phyloP scores from a whole-genome alignment of 768 basidiomycete species.

The Rhizopogon salebrosus region DNA sequence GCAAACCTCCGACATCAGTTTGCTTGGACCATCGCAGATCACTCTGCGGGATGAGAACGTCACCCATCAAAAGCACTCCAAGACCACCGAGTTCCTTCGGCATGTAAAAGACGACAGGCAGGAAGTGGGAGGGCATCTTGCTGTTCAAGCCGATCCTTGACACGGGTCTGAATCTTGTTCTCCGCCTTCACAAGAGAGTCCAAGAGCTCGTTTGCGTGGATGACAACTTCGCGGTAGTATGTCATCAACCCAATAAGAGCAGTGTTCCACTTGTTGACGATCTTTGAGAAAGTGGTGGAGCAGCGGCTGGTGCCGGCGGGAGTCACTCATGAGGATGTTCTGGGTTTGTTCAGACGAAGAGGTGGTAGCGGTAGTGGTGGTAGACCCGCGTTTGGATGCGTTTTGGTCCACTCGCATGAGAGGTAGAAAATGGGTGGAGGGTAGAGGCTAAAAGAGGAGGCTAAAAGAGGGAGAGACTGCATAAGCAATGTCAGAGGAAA shows the following conservation, averaged over 20 bases:
- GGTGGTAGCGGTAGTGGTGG: too few relatives aligned
- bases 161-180: slow-evolving; percentile 99
- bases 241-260: slow-evolving; percentile 95
- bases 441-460: too few relatives aligned
- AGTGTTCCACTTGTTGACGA: slow-evolving; percentile 98
- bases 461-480: too few relatives aligned
- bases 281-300: slow-evolving; percentile 97
- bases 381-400: too few relatives aligned
- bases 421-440: too few relatives aligned
- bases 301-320: too few relatives aligned
- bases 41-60: slow-evolving; percentile 96
- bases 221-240: slow-evolving; percentile 96
- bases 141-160: slow-evolving; percentile 98
- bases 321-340: too few relatives aligned
- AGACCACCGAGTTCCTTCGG: slow-evolving; percentile 98
- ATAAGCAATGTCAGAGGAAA: too few relatives aligned
- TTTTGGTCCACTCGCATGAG: too few relatives aligned
- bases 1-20: slow-evolving; percentile 83
- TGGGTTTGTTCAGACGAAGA: too few relatives aligned
- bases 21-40: slow-evolving; percentile 98
- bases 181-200: slow-evolving; percentile 97
- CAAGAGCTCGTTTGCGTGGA: slow-evolving; percentile 93
- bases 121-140: slow-evolving; percentile 99
- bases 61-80: slow-evolving; percentile 99
- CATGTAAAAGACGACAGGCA: slow-evolving; percentile 92